Base-by-base conservation (phyloP, 2,329 filamentous ascomycete species). In the Cladosporium velox region DNA sequence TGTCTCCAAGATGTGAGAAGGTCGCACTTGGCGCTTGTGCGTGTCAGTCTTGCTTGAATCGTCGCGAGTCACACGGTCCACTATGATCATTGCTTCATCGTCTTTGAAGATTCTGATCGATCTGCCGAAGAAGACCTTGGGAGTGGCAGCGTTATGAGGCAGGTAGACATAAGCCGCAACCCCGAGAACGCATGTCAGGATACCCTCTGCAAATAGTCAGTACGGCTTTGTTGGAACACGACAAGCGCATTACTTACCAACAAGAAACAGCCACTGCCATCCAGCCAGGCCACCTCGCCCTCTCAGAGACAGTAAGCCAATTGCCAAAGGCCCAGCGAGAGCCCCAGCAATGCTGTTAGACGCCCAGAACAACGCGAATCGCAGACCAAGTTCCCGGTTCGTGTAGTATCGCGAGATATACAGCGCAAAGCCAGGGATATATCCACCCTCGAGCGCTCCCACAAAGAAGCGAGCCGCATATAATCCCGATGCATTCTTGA, bases 341-440 rank as follows among this genome's bases (percentile, higher is more conserved):
- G 35, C 58, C 49, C 63, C 52, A 49, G 63, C 51, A n/a, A 65
- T 49, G 11, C 35, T 65, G 28, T 59, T 35, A 21, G 54, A 64
- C 6, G 71, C 69, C 8, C 74, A 79, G 52, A 65, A 65, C 4
- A 65, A 14, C 6, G 63, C 63, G 11, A 59, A 59, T 6, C 63
- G 63, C n/a, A 59, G 21, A 4, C 34, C 52, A 28, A 65, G 51
- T 41, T 65, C 63, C 6, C 32, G 28, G 12, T 41, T 49, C 2
- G 52, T 65, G 52, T 65, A 65, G 52, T 47, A 65, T 21, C 38
- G 34, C 5, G 63, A 59, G 10, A 59, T 47, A 54, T 59, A 65
- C 15, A 65, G 55, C 21, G 32, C 52, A 32, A 51, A 44, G 26
- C 54, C 63, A 35, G 63, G 63, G 6, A 65, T 65, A n/a, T 47